A percentile compares a stretch with the other conserved stretches of the same genome.
Conservation (phyloP, 306 rosid genomes). For the Quercus glauca region DNA sequence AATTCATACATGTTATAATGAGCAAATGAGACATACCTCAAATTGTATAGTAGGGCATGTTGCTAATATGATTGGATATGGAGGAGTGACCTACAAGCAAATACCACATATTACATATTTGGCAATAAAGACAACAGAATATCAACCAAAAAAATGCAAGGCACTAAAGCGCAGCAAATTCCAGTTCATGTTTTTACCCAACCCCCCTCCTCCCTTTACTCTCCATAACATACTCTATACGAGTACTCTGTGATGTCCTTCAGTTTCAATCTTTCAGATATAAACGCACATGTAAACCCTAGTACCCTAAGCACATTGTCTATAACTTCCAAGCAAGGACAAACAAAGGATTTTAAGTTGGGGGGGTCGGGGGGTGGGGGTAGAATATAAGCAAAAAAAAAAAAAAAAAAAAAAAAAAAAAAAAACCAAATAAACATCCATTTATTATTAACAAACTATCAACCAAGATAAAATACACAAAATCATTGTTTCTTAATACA, state of each 20-base stretch:
- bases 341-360: too few species aligned
- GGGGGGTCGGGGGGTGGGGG: too few species aligned
- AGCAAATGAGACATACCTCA: constrained; percentile 52
- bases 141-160: too few species aligned
- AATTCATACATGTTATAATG: neutral
- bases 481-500: too few species aligned
- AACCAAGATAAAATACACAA: neutral
- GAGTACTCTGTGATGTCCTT: neutral
- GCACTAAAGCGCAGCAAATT: neutral
- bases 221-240: neutral
- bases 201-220: too few species aligned
- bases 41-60: constrained; percentile 80
- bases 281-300: neutral
- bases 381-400: too few species aligned
- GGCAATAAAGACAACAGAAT: neutral
- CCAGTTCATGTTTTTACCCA: too few species aligned
- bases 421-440: too few species aligned
- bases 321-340: neutral
- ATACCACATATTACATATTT: constrained; percentile 30
- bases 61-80: constrained; percentile 70
- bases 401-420: too few species aligned
- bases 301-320: neutral
- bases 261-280: neutral
- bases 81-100: constrained; percentile 80
- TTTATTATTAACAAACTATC: neutral